These are phyloP conservation scores for Eimeria tenella DNA, from an alignment of 169 alveolate species.

Conservation along the genomic window DNA sequence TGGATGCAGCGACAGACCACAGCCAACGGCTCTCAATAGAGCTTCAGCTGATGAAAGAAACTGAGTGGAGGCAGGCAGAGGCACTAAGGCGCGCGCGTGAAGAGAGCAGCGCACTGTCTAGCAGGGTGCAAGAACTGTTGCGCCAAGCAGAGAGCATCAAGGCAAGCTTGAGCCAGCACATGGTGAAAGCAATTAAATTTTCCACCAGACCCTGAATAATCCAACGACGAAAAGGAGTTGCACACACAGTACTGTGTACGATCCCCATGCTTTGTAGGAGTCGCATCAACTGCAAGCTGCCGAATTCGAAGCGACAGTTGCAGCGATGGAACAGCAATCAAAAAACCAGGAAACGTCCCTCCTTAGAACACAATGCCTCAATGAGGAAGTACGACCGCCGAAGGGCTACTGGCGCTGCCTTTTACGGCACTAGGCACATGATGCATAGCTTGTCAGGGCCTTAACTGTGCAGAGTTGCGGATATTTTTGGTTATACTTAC, in stretches of 20 bases:
- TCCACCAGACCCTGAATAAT: neutral
- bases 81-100: slow-evolving; percentile 46
- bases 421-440: neutral
- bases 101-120: slow-evolving; percentile 35
- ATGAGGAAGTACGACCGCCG: slow-evolving; percentile 37
- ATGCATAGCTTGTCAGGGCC: neutral
- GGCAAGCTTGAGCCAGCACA: neutral
- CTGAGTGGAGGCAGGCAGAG: neutral
- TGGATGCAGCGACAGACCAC: slow-evolving; percentile 32
- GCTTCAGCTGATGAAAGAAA: slow-evolving; percentile 51
- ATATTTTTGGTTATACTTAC: too few species aligned
- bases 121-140: slow-evolving; percentile 31
- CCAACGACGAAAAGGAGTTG: neutral
- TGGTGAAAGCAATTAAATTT: neutral
- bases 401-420: neutral
- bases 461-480: too few species aligned
- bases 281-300: slow-evolving; percentile 66
- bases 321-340: slow-evolving; percentile 56
- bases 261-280: neutral
- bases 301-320: slow-evolving; percentile 32
- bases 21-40: neutral
- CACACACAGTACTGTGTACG: neutral
- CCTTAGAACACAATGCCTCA: slow-evolving; percentile 36
- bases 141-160: slow-evolving; percentile 44
- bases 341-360: slow-evolving; percentile 68